Conservation (phyloP, 495 filamentous ascomycete species). For the Daldinia caldariorum region DNA sequence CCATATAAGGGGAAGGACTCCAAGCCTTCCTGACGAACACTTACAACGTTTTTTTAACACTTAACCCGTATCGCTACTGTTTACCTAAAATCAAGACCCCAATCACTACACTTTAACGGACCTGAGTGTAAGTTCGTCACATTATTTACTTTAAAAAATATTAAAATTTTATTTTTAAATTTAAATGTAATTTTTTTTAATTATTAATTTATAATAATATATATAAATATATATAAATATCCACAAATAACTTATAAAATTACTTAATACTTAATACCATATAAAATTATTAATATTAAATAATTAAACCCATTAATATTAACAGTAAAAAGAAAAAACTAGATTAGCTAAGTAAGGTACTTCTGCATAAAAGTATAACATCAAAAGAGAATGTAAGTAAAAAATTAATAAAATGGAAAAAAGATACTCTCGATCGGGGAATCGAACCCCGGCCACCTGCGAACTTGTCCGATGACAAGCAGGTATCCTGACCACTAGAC, state of each 20-base stretch:
- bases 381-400: not conserved
- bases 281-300: not conserved
- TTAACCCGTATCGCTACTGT: too few species aligned
- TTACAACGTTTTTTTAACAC: too few species aligned
- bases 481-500: slow-evolving; percentile 55
- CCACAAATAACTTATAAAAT: not conserved
- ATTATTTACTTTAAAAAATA: too few species aligned
- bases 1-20: too few species aligned
- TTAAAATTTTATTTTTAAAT: too few species aligned
- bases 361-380: not conserved
- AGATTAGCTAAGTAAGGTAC: not conserved
- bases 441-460: slow-evolving; percentile 57
- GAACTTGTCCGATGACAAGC: slow-evolving; percentile 47
- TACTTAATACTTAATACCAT: not conserved
- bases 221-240: not conserved
- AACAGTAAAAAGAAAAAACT: not conserved
- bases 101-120: too few species aligned
- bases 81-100: too few species aligned
- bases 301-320: not conserved
- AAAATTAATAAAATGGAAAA: not conserved
- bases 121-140: too few species aligned
- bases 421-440: slow-evolving; percentile 52
- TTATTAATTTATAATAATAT: too few species aligned
- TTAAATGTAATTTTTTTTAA: too few species aligned
- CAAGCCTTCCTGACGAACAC: too few species aligned